Evolutionary conservation across 2,329 filamentous ascomycete species (phyloP), one percentile per base, ranked within the genome.

Genomic region (Diaporthe ilicicola): DNA sequence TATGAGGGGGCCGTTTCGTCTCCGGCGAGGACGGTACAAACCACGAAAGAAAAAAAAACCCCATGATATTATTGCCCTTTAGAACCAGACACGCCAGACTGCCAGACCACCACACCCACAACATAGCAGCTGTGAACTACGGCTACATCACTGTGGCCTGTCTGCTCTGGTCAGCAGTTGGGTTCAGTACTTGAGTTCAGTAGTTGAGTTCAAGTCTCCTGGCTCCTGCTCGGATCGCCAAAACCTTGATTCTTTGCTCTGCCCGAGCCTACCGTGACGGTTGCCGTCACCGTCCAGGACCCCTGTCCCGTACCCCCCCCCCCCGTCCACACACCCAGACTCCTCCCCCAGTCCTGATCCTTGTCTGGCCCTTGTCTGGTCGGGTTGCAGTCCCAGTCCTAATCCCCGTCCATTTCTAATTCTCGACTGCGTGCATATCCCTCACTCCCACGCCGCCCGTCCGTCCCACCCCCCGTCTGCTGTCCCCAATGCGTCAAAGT

Each of bases 401-500:
- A 61, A 8, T 61, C 37, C 51, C 51, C 32, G 53, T 46, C 65
- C 53, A 56, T 59, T 48, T 59, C 53, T 64, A 42, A 53, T 29
- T 44, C 12, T 53, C 69, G 53, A 51, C 64, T 55, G 51, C 64
- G 54, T 71, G 51, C 64, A 62, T 71, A 71, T 53, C 64, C 65
- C 64, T 64, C 70, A 37, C 66, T 70, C 55, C 32, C 69, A 34
- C 44, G 29, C 37, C 44, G 59, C 50, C 59, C 59, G 42, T n/a
- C 34, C 59, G 37, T 22, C 22, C 39, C 55, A 39, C 24, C 56
- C 39, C 54, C 70, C 46, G 67, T 56, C 70, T 67, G 61, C 50
- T 69, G 34, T 50, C 64, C 70, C 67, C 64, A 44, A 71, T 50
- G 70, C 74, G 69, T 73, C 72, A 73, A 71, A 73, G 70, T 74